phyloP scores from a whole-genome alignment of 768 basidiomycete genomes.

The Pholiota molesta region DNA sequence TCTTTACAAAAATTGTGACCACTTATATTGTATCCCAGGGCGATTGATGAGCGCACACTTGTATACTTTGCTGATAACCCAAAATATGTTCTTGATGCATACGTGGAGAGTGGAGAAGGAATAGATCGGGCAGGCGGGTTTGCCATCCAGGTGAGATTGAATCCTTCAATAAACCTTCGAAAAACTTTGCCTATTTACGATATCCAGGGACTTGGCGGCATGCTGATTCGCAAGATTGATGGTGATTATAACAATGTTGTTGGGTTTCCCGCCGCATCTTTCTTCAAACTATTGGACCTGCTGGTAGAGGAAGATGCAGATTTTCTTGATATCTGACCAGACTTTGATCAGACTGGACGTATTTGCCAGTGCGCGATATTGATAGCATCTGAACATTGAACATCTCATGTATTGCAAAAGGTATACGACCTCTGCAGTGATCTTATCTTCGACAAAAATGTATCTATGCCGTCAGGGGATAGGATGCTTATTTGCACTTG shows the following conservation, averaged over 20 bases:
- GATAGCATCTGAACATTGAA: too few relatives aligned
- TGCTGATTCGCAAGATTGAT: constrained; percentile 83
- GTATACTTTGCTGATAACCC: constrained; percentile 78
- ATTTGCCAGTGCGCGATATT: too few relatives aligned
- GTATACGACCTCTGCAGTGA: too few relatives aligned
- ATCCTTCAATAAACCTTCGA: neutral
- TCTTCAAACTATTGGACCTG: constrained; percentile 74
- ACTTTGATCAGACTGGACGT: too few relatives aligned
- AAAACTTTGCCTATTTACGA: neutral
- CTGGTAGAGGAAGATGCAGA: constrained; percentile 76
- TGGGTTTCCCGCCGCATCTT: constrained; percentile 89
- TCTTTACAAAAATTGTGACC: neutral
- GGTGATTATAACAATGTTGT: constrained; percentile 92
- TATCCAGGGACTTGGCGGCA: constrained; percentile 73
- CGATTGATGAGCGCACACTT: constrained; percentile 80
- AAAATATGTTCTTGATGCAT: constrained; percentile 64
- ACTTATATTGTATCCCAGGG: constrained; percentile 41
- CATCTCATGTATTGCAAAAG: too few relatives aligned
- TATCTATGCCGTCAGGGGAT: too few relatives aligned
- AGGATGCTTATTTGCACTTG: neutral
- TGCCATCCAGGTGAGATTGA: constrained; percentile 75
- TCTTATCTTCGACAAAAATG: too few relatives aligned
- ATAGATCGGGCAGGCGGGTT: constrained; percentile 92
- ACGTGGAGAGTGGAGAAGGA: constrained; percentile 86
- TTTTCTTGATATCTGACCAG: constrained; percentile 54